Base-by-base conservation (phyloP, 2,329 filamentous ascomycete species). In the Penicillium glabrum region DNA sequence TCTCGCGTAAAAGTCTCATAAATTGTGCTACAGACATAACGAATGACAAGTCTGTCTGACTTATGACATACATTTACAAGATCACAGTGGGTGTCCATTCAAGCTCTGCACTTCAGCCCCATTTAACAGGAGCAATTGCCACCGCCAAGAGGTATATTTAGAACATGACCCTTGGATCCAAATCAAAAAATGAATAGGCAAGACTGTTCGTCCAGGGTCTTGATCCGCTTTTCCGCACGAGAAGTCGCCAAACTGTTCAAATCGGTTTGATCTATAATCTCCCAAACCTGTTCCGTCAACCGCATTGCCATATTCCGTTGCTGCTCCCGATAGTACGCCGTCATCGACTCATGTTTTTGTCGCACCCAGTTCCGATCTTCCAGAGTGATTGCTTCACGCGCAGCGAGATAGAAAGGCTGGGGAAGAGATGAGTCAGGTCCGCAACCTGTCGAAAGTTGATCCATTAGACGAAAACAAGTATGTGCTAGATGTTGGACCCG, bases 371-470 rank as follows among this genome's bases (percentile, higher is more conserved):
- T 35, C 16, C 63, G 63, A 33, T 67, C 63, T 24, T 58, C 46
- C 3, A 14, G 3, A 14, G 54, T 59, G 3, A 66, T 41, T 33
- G 64, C 64, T 44, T 67, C 63, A 16, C 64, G 50, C 6, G 64
- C 63, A 13, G 64, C 63, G 23, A 66, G 53, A 45, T 66, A 67
- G 26, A 67, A 64, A 1, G 63, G 61, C 37, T 64, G 64, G 3
- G 63, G 64, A 3, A 66, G 53, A 16, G 64, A 66, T 3, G 63
- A 66, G 43, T 67, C 64, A 2, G 63, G 63, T 7, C 64, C 64
- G 45, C 63, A 64, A 2, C 63, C 64, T 1, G 64, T 67, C 16
- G 60, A 58, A 11, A 67, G 45, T 31, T 61, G 61, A 54, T 61
- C 56, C 63, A 67, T 67, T 3, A 66, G 45, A 3, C 58, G 51